Conservation (phyloP, 306 rosid species). For the Malus asiatica region DNA sequence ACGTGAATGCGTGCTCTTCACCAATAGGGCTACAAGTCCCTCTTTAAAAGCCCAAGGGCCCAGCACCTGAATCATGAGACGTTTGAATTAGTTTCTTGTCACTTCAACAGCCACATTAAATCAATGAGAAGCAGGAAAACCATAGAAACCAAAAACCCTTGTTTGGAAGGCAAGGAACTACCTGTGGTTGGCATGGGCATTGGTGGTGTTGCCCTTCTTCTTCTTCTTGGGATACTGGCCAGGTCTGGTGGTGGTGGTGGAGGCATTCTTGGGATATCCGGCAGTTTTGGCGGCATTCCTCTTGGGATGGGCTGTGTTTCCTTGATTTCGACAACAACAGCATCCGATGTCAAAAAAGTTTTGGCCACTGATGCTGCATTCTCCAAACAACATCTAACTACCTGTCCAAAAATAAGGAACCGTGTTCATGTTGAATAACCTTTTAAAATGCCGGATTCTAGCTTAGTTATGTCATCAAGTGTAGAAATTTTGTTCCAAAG, state of each 20-base stretch:
- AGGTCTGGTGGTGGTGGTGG: conserved; percentile 11
- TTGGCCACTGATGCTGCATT: conserved; percentile 87
- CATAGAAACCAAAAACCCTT: neutral
- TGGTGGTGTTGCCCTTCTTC: neutral
- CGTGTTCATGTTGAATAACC: neutral
- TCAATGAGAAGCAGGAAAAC: neutral
- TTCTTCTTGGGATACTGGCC: conserved; percentile 13
- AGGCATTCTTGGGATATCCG: conserved; percentile 15
- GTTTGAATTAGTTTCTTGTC: neutral
- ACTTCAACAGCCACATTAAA: neutral
- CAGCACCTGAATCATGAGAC: conserved; percentile 35
- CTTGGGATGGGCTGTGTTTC: conserved; percentile 31
- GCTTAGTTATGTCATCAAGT: neutral
- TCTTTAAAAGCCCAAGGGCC: conserved; percentile 29
- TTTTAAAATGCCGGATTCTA: neutral
- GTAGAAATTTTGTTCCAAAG: neutral
- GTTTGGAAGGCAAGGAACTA: neutral
- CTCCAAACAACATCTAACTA: conserved; percentile 88
- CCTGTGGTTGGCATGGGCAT: conserved; percentile 43
- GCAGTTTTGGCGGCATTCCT: conserved; percentile 23
- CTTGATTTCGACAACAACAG: conserved; percentile 65
- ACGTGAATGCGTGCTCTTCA: too few species aligned
- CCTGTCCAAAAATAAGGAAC: conserved; percentile 35
- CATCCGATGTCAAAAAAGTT: conserved; percentile 67
- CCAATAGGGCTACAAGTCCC: too few species aligned